Evolutionary conservation across 2,329 filamentous ascomycete genomes (phyloP).

Genomic region (Aspergillus luchuensis): DNA sequence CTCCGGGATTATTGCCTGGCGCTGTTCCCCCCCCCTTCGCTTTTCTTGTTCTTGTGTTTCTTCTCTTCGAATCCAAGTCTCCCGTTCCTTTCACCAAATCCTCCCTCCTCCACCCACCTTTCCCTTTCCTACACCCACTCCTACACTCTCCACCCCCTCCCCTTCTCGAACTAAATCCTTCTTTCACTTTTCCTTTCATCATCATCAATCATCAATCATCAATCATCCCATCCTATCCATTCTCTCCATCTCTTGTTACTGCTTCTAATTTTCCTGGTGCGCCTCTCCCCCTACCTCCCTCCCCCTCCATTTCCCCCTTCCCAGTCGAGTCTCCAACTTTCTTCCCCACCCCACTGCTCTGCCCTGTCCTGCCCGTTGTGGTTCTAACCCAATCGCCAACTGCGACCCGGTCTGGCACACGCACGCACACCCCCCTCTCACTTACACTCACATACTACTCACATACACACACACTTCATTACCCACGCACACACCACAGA

Average conservation of each 20-base stretch:
- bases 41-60: not conserved
- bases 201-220: slow-evolving; percentile 4
- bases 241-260: slow-evolving; percentile 1
- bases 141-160: slow-evolving; percentile 9
- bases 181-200: slow-evolving; percentile 13
- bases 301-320: slow-evolving; percentile 8
- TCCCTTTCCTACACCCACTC: not conserved
- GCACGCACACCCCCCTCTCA: not conserved
- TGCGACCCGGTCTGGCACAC: slow-evolving; percentile 11
- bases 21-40: too few relatives aligned
- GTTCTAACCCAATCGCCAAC: slow-evolving; percentile 20
- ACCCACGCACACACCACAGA: slow-evolving; percentile 12
- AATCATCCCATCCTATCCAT: slow-evolving; percentile 3
- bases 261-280: slow-evolving; percentile 17
- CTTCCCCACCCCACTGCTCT: slow-evolving; percentile 17
- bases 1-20: too few relatives aligned
- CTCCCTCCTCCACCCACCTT: not conserved
- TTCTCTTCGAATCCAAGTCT: not conserved
- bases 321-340: slow-evolving; percentile 18
- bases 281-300: not conserved
- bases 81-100: not conserved
- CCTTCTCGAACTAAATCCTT: slow-evolving; percentile 9
- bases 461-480: not conserved
- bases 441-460: not conserved
- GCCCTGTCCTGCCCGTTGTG: slow-evolving; percentile 10